These are phyloP conservation scores for Chrysoporthe puriensis DNA, from an alignment of 2,329 filamentous ascomycete species.

Conservation along the genomic window DNA sequence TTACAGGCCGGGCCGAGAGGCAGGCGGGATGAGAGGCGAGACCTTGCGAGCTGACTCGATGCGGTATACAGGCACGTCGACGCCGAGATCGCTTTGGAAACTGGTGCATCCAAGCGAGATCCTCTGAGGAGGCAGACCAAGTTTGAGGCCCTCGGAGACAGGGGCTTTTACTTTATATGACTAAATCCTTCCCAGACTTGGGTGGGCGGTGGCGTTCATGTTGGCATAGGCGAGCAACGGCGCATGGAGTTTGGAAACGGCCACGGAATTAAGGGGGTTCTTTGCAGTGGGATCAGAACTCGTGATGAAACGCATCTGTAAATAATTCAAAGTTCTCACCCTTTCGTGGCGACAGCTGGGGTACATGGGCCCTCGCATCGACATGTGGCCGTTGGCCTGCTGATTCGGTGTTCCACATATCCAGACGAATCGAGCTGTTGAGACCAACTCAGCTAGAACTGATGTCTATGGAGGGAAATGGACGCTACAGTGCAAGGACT, in stretches of 20 bases:
- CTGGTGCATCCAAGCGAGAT: conserved; percentile 16
- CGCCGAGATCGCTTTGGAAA: conserved; percentile 25
- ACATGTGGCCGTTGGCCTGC: too few relatives aligned
- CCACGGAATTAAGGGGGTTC: not conserved
- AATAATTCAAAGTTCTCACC: too few relatives aligned
- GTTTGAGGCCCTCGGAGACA: not conserved
- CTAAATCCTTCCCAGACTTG: not conserved
- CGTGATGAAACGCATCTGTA: not conserved
- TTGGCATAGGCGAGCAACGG: not conserved
- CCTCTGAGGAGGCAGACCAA: not conserved
- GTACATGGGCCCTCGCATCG: too few relatives aligned
- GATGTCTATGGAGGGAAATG: too few relatives aligned
- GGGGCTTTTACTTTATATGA: not conserved
- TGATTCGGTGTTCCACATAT: too few relatives aligned
- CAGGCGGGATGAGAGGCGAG: not conserved
- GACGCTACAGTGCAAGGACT: too few relatives aligned
- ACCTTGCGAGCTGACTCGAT: not conserved
- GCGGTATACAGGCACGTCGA: conserved; percentile 11
- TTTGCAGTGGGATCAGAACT: too few relatives aligned
- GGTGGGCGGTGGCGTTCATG: not conserved
- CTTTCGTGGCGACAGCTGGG: too few relatives aligned
- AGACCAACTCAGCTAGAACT: too few relatives aligned
- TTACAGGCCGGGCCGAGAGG: not conserved
- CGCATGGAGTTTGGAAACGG: not conserved
- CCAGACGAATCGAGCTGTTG: too few relatives aligned